These are phyloP conservation scores for Kurtzmaniella quercitrusa DNA, from an alignment of 1,139 yeast genomes.

Conservation along the genomic window DNA sequence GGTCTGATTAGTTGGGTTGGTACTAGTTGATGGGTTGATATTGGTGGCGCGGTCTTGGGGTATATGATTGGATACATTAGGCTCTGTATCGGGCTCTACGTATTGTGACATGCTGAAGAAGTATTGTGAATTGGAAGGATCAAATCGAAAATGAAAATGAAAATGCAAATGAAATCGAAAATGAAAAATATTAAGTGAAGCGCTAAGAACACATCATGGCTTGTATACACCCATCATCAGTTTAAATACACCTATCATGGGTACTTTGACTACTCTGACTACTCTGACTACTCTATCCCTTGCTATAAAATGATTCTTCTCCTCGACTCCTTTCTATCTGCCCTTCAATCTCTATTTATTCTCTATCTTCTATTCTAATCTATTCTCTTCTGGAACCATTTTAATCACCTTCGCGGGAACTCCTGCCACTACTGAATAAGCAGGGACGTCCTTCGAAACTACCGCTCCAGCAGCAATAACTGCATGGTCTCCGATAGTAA, in stretches of 20 bases:
- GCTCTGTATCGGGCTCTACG: constrained; percentile 7
- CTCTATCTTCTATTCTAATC: background rate
- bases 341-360: background rate
- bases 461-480: constrained; percentile 68
- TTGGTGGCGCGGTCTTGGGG: background rate
- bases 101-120: background rate
- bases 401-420: constrained; percentile 53
- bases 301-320: no score
- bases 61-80: background rate
- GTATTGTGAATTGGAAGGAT: no score
- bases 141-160: no score
- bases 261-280: no score
- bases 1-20: background rate
- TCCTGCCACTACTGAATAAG: constrained; percentile 53
- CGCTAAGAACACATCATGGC: no score
- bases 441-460: constrained; percentile 53
- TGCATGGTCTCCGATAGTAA: constrained; percentile 58
- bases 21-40: background rate
- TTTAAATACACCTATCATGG: no score
- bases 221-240: no score
- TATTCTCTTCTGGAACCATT: constrained; percentile 11
- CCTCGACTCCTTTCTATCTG: background rate
- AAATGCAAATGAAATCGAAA: no score
- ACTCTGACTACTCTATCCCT: no score
- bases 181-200: no score